A percentile compares a stretch with the other conserved stretches of the same genome.
These are phyloP conservation scores for Carpinus viminea DNA, from an alignment of 306 rosid genomes.

Conservation along the genomic window DNA sequence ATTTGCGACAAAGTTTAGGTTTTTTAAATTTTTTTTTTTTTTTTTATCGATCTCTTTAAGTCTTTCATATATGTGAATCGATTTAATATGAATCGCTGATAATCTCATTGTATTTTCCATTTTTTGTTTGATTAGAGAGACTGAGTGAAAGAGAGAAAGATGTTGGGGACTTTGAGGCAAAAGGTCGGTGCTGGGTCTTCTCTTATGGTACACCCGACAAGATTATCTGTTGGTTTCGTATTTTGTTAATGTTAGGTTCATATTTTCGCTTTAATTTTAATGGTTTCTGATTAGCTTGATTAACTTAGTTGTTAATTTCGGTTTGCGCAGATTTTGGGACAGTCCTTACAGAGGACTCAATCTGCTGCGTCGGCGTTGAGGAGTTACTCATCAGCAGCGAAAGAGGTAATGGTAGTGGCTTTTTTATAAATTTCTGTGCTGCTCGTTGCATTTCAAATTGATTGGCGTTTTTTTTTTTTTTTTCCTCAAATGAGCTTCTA, in stretches of 20 bases:
- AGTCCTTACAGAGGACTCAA: constrained; percentile 54
- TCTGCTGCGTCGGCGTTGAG: constrained; percentile 62
- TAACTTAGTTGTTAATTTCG: not conserved
- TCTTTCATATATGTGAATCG: not conserved
- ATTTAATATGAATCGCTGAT: not conserved
- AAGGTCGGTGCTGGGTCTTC: constrained; percentile 51
- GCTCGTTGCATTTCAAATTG: not conserved
- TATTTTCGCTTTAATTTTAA: not conserved
- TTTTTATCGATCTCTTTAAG: not conserved
- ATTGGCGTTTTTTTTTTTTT: not conserved
- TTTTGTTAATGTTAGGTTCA: not conserved
- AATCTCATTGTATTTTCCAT: not conserved
- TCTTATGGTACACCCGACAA: constrained; percentile 30
- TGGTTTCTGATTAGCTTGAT: not conserved
- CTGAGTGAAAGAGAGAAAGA: constrained; percentile 26
- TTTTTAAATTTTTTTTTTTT: not conserved
- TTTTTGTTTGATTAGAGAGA: not conserved
- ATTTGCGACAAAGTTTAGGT: not conserved
- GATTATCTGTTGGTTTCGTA: not conserved
- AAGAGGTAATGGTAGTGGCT: constrained; percentile 52
- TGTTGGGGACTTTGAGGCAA: constrained; percentile 69
- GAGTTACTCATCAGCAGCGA: constrained; percentile 58
- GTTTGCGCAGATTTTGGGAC: constrained; percentile 21
- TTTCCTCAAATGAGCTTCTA: not conserved
- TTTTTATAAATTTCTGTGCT: not conserved